A percentile compares a stretch with the other conserved stretches of the same genome.
phyloP scores from a whole-genome alignment of 1,139 yeast genomes.

The Yamadazyma triangularis region DNA sequence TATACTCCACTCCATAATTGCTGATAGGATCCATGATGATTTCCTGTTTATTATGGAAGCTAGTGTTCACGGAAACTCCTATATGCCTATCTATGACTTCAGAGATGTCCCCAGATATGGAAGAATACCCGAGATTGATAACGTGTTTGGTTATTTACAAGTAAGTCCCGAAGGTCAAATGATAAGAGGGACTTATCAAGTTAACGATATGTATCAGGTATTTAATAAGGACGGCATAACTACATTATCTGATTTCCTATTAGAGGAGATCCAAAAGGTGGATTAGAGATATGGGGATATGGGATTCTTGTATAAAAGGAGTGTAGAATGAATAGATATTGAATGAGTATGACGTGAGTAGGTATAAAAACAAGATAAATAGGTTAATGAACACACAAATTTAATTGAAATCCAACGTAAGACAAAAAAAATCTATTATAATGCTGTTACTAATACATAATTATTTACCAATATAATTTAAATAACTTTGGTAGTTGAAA shows the following conservation, averaged over 20 bases:
- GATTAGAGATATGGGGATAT: too few species aligned
- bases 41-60: slow-evolving; percentile 61
- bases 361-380: too few species aligned
- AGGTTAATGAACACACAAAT: too few species aligned
- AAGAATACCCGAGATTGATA: slow-evolving; percentile 68
- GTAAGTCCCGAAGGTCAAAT: slow-evolving; percentile 56
- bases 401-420: too few species aligned
- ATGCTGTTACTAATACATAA: too few species aligned
- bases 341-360: too few species aligned
- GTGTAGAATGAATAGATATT: too few species aligned
- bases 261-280: slow-evolving; percentile 30
- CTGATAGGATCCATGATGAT: slow-evolving; percentile 37
- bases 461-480: slow-evolving; percentile 36
- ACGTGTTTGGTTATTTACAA: slow-evolving; percentile 66
- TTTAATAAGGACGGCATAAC: slow-evolving; percentile 55
- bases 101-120: slow-evolving; percentile 65
- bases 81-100: slow-evolving; percentile 71
- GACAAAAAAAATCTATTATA: too few species aligned
- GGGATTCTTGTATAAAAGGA: too few species aligned
- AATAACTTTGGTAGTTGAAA: slow-evolving; percentile 50
- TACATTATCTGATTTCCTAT: slow-evolving; percentile 51
- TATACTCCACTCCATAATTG: slow-evolving; percentile 23
- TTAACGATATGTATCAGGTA: slow-evolving; percentile 56
- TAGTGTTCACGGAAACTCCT: slow-evolving; percentile 52
- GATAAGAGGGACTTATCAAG: slow-evolving; percentile 51